A percentile compares a stretch with the other conserved stretches of the same genome.
Evolutionary conservation across 495 filamentous ascomycete genomes (phyloP).

Genomic region (Penicillium paxilli): DNA sequence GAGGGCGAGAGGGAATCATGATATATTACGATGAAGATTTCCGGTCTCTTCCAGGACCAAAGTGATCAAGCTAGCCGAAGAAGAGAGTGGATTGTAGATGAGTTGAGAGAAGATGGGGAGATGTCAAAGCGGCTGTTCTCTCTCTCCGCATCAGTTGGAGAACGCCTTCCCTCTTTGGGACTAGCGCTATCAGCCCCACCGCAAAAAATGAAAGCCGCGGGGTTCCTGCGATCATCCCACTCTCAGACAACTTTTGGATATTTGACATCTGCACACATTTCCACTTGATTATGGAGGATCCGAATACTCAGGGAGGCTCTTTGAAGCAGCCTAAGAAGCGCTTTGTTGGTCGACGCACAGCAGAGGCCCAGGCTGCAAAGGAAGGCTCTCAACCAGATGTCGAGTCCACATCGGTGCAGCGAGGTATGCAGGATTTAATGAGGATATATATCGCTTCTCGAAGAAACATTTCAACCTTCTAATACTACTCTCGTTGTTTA

Average conservation of each 20-base stretch:
- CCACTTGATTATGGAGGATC: conserved; percentile 15
- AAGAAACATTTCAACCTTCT: too few relatives aligned
- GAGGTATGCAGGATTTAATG: conserved; percentile 26
- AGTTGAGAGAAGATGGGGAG: conserved; percentile 3
- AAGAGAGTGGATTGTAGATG: not conserved
- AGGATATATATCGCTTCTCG: not conserved
- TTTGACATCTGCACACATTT: not conserved
- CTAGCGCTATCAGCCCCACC: conserved; percentile 16
- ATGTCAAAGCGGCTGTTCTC: conserved; percentile 13
- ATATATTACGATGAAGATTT: not conserved
- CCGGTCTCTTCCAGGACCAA: too few relatives aligned
- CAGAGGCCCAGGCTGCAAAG: conserved; percentile 52
- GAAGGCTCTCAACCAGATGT: conserved; percentile 52
- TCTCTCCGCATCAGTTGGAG: conserved; percentile 21
- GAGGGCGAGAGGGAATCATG: conserved; percentile 25
- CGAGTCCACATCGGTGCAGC: conserved; percentile 55
- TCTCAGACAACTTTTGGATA: too few relatives aligned
- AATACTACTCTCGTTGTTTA: not conserved
- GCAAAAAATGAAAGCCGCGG: conserved; percentile 16
- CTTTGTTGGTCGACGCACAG: conserved; percentile 72
- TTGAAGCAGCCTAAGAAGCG: conserved; percentile 67
- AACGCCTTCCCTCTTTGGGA: conserved; percentile 18
- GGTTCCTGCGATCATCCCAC: not conserved
- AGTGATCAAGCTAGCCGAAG: too few relatives aligned
- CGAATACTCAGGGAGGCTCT: conserved; percentile 9